phyloP scores from a whole-genome alignment of 495 filamentous ascomycete genomes.

The Penicillium subrubescens region DNA sequence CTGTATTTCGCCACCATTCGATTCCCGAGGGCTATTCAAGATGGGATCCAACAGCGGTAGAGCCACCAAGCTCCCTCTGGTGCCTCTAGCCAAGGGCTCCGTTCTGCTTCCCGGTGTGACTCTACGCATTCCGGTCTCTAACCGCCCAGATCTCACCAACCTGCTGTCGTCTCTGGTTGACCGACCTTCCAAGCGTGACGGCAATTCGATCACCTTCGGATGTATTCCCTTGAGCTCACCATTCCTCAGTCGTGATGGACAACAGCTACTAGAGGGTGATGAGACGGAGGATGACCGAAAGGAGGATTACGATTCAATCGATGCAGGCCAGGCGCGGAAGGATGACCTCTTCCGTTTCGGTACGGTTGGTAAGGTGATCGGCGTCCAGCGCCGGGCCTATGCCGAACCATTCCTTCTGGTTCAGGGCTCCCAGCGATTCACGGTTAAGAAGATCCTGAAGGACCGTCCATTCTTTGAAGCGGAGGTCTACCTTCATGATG shows the following conservation, averaged over 20 bases:
- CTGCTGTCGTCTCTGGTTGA: constrained; percentile 77
- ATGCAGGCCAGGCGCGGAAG: constrained; percentile 63
- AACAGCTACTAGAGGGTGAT: constrained; percentile 64
- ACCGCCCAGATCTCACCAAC: constrained; percentile 80
- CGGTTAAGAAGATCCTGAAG: constrained; percentile 70
- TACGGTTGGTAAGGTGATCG: constrained; percentile 78
- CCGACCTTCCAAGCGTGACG: constrained; percentile 63
- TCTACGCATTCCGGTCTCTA: constrained; percentile 72
- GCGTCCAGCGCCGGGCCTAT: constrained; percentile 77
- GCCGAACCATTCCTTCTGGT: constrained; percentile 81
- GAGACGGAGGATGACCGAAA: constrained; percentile 39
- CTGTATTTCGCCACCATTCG: constrained; percentile 10
- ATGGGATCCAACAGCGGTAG: constrained; percentile 50
- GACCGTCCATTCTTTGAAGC: constrained; percentile 87
- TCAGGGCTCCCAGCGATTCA: constrained; percentile 78
- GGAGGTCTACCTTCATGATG: constrained; percentile 64
- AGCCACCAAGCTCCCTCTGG: constrained; percentile 64
- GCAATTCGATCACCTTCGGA: constrained; percentile 68
- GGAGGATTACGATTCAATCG: constrained; percentile 45
- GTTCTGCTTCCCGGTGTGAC: constrained; percentile 83
- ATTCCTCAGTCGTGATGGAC: constrained; percentile 66
- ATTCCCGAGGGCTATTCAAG: constrained; percentile 12
- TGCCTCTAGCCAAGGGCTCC: constrained; percentile 70
- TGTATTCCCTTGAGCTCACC: constrained; percentile 80
- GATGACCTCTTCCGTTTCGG: constrained; percentile 77